Base-by-base conservation (phyloP, 352 stramenopile species). In the Phytophthora meadii region DNA sequence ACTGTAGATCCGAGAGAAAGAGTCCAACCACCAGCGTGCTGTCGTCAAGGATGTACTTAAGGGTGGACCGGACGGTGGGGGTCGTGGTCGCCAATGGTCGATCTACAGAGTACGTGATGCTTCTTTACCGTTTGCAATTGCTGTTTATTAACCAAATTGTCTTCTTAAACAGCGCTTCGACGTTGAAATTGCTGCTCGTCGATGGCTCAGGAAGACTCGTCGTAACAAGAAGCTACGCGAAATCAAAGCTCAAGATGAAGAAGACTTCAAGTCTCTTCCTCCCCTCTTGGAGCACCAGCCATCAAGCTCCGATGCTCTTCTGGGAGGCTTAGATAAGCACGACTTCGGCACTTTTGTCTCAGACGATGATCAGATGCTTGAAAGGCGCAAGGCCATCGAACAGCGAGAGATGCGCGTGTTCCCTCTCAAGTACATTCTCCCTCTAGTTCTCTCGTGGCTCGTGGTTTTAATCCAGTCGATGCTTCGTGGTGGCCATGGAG, bases 381-480 rank as follows among this genome's bases (percentile, higher is more conserved):
- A 74, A 22, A 81, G 72, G 25, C 84, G 80, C 44, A 64, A 75
- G 5, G 41, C 67, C 12, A 75, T 93, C 32, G 78, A 90, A 41
- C 53, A 77, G 8, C 67, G 60, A 4, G 84, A 92, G 36, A 79
- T 76, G 22, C 67, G 72, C 8, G 50, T 72, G 40, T 87, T 95
- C 48, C 87, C 87, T 12, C 55, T 91, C 1, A 65, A 66, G 34
- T 77, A 88, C 68, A 68, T 93, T 19, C 30, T 82, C 1, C 79
- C 82, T 12, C 65, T 94, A 8, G 63, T 91, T 9, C 22, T 77
- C 8, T 76, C 83, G n/a, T 95, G 87, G 87, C 67, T 93, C 12
- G 45, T 93, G 24, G 73, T 95, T 7, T 70, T 95, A 28, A 42
- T 84, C 8, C 87, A 95, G 57, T 84, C 83, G 17, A 61, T 95